Evolutionary conservation across 169 alveolate species (phyloP), one percentile per base, ranked within the genome.

Genomic region (Cryptosporidium parvum): DNA sequence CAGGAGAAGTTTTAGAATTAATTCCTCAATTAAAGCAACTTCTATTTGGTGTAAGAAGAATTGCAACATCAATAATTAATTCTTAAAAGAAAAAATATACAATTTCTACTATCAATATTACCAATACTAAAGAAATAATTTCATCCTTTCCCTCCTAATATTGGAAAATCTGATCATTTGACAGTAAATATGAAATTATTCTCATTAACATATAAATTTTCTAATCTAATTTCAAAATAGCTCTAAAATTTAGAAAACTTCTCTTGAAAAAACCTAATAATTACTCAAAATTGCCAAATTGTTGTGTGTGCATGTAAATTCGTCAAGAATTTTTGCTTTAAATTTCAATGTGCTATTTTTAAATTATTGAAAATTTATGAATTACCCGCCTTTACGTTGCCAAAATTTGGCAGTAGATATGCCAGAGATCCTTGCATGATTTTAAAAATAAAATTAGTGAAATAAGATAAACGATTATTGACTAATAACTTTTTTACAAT

Each of bases 301-400:
- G 1, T 1, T 48, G 56, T 48, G 56, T 48, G 48, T 8, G 67
- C 67, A 56, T 56, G 37, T 14, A 56, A n/a, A 56, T 56, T 23
- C 2, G 39, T 0, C 23, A 26, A 2, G 0, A 16, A 23, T 56
- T 21, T 56, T 29, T 26, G 14, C 31, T 33, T n/a, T 53, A 18
- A n/a, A 53, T 53, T 23, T 23, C 23, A 18, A 2, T 5, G 44
- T 7, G 9, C 0, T n/a, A 23, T 23, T 26, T 26, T 7, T 23
- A 5, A 5, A 23, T n/a, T 3, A 23, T 21, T 56, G 21, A 23
- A 8, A 56, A 8, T 56, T 23, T 29, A 18, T 51, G 7, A 70
- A 51, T 42, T 23, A 26, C 86, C 86, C 86, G 86, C 86, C 86
- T 52, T 73, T 73, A 73, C 86, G 86, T 73, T 73, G 86, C 86